Evolutionary conservation across 495 filamentous ascomycete species (phyloP), one percentile per base, ranked within the genome.

Genomic region (Annulohypoxylon maeteangense): DNA sequence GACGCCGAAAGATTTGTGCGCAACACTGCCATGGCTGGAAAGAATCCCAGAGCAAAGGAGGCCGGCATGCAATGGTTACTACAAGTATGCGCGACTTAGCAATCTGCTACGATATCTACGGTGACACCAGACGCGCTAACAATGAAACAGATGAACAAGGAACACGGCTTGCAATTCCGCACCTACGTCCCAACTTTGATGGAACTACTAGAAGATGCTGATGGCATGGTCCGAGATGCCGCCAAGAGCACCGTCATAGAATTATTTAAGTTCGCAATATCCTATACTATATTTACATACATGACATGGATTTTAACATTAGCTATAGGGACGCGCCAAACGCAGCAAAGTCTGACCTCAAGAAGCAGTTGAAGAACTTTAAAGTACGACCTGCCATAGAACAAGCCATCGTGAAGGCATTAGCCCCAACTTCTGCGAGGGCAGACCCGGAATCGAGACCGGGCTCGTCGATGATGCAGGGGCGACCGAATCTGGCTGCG

Each of bases 351-450:
- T 89, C 91, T 0, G 93, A 98, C 76, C 80, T 98, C 23, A 93
- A 95, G 81, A 91, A 85, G 60, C 92, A 96, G 74, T 75, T 98
- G 57, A 88, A 89, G 75, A 87, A 86, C 62, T 89, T 90, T 73
- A 90, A 92, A 70, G 93, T 98, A 32, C 86, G 95, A 48, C 92
- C 91, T 70, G 90, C 92, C 7, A 97, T 97, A 75, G 90, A 91
- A 47, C 86, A 87, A 23, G 89, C 90, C 50, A 93, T 98, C 58
- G 81, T 92, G 16, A 85, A 90, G 36, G 90, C 91, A 60, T 86
- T 97, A 50, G 89, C 85, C 16, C 83, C 92, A 0, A 80, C 86
- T 18, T 80, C 82, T 29, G 27, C 68, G 16, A 76, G 55, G 40
- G 84, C 83, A 12, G 82, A 84, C 11, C 76, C 84, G 14, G 83